Base-by-base conservation (phyloP, 305 asterid species). In the Caryopteris hybrid region DNA sequence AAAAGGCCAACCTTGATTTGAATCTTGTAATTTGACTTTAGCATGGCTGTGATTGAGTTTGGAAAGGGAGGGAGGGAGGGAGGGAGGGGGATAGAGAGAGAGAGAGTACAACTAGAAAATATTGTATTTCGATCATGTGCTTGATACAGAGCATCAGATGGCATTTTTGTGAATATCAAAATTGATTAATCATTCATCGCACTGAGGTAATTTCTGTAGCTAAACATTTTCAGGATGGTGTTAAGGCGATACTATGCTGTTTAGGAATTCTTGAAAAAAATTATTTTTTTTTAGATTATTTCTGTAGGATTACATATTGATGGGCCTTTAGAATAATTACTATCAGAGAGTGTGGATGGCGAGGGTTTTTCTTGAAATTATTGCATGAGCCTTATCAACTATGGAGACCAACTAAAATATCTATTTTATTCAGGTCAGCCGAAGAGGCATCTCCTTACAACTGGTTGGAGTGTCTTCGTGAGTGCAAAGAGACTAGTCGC, bases 391-490 rank as follows among this genome's bases (percentile, higher is more conserved):
- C 56, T 33, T 74, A 34, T 36, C 23, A 45, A 33, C 46, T 43
- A 22, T 12, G 60, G 25, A 18, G 17, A 34, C 43, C 46, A 57
- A 68, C 33, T 23, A 9, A 51, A 54, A 29, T 3, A 27, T 21
- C 10, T 74, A 25, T 48, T 58, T 48, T 22, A 54, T 79, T 64
- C 90, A 93, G 98, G 98, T 62, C 98, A 93, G 86, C 98, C 98
- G 25, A 90, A 90, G 81, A 85, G 98, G 80, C 98, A 90, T 85
- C 97, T 93, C 73, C 91, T 93, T 67, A 93, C 96, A 52, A 90
- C 98, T 12, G 98, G 98, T 66, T 91, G 97, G 97, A 91, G 97
- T 66, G 98, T 91, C 70, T 92, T 89, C 66, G 98, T 89, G 65
- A 92, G 98, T 78, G 98, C 98, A 61, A 93, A 93, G 82, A 83